Percentiles rank a stretch among this genome's conserved stretches.
Evolutionary conservation across 495 filamentous ascomycete species (phyloP).

Genomic region (Hypoxylon fuscum): DNA sequence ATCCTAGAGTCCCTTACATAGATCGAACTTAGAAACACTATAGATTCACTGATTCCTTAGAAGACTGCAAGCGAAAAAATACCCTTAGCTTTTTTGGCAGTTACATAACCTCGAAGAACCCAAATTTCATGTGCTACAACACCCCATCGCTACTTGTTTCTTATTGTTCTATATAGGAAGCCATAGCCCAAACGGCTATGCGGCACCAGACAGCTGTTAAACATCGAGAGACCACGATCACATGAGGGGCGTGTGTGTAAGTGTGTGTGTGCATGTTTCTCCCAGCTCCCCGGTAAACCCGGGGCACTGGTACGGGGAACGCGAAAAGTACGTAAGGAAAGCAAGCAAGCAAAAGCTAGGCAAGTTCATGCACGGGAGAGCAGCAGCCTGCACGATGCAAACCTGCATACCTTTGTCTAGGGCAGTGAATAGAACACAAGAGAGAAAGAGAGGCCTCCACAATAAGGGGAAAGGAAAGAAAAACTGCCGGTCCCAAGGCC

Average conservation of each 20-base stretch:
- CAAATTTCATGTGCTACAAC: no score
- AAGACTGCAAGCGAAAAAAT: no score
- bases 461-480: neutral
- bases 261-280: slow-evolving; percentile 6
- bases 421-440: no score
- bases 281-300: slow-evolving; percentile 32
- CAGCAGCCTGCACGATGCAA: neutral
- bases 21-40: no score
- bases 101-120: no score
- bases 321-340: neutral
- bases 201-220: neutral
- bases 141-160: no score
- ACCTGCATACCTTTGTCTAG: neutral
- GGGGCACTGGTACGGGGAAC: slow-evolving; percentile 13
- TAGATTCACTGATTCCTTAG: no score
- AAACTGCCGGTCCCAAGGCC: slow-evolving; percentile 2
- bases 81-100: no score
- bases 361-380: neutral
- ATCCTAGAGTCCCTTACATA: no score
- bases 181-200: no score
- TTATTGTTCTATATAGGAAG: no score
- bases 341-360: neutral
- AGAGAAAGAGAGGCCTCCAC: slow-evolving; percentile 1
- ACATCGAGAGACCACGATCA: neutral
- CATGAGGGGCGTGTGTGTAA: neutral